Evolutionary conservation across 164 flowering plant species (phyloP).

Genomic region (Magnolia officinalis): DNA sequence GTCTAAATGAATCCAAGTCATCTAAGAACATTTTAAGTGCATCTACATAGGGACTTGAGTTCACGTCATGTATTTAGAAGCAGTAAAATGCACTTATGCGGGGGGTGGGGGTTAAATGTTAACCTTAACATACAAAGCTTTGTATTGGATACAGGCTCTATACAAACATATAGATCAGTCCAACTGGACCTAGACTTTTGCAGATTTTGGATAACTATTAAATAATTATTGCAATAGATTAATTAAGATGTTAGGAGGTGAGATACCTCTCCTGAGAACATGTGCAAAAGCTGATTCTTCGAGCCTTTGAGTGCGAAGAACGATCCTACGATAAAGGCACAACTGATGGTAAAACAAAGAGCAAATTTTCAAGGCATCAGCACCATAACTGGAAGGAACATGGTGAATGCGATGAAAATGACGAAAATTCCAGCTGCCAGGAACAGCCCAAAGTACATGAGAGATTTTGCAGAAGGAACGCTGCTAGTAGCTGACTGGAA

Average conservation of each 20-base stretch:
- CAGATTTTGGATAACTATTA: not conserved
- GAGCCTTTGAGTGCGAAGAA: constrained; percentile 92
- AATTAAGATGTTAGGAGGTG: not conserved
- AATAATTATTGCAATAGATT: not conserved
- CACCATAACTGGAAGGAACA: constrained; percentile 97
- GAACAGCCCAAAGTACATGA: constrained; percentile 85
- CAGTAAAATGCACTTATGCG: no score
- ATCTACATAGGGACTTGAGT: no score
- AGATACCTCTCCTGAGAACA: constrained; percentile 84
- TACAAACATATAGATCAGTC: not conserved
- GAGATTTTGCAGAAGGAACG: constrained; percentile 86
- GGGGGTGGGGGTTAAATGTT: no score
- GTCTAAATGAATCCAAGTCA: no score
- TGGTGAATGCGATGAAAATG: constrained; percentile 84
- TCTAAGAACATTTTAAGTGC: no score
- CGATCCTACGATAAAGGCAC: constrained; percentile 75
- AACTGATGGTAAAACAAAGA: constrained; percentile 87
- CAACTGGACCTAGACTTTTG: not conserved
- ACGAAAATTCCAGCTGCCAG: constrained; percentile 86
- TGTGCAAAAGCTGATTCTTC: constrained; percentile 81
- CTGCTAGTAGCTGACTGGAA: constrained; percentile 79
- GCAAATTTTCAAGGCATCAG: constrained; percentile 97
- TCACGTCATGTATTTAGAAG: no score
- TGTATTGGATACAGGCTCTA: no score
- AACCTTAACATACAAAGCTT: no score